Percentiles rank a stretch among this genome's conserved stretches.
These are phyloP conservation scores for Dactylellina cionopaga DNA, from an alignment of 2,329 filamentous ascomycete species.

Conservation along the genomic window DNA sequence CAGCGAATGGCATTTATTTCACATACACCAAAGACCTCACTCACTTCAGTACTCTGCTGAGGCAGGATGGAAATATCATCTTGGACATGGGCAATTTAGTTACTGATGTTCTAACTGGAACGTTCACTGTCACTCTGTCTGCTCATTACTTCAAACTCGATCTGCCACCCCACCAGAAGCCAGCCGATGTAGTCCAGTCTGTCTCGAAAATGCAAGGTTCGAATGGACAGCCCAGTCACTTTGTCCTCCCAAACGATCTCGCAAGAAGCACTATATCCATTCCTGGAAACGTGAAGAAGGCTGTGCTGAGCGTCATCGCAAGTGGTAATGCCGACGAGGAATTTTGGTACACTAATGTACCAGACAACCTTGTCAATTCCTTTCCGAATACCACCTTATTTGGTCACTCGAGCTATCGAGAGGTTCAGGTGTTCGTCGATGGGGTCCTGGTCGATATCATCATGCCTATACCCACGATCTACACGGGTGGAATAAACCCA, in stretches of 20 bases:
- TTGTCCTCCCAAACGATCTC: constrained; percentile 68
- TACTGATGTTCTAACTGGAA: constrained; percentile 75
- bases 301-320: constrained; percentile 79
- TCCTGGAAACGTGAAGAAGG: constrained; percentile 73
- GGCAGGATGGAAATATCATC: constrained; percentile 75
- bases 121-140: constrained; percentile 72
- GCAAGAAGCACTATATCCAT: constrained; percentile 64
- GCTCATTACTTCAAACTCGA: constrained; percentile 75
- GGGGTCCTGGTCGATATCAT: constrained; percentile 76
- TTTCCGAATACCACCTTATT: constrained; percentile 71
- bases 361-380: constrained; percentile 69
- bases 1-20: constrained; percentile 70
- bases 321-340: constrained; percentile 81
- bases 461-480: constrained; percentile 85
- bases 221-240: constrained; percentile 71
- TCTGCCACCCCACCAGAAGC: constrained; percentile 71
- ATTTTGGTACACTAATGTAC: constrained; percentile 85
- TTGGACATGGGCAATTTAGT: constrained; percentile 82
- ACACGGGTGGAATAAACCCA: constrained; percentile 81
- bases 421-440: constrained; percentile 80
- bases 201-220: constrained; percentile 68
- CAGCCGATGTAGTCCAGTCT: constrained; percentile 58
- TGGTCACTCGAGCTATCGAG: constrained; percentile 78
- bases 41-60: constrained; percentile 75
- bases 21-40: constrained; percentile 80